Evolutionary conservation across 139 green algal genomes (phyloP), one percentile per base, ranked within the genome.

Genomic region (Auxenochlorella protothecoides): DNA sequence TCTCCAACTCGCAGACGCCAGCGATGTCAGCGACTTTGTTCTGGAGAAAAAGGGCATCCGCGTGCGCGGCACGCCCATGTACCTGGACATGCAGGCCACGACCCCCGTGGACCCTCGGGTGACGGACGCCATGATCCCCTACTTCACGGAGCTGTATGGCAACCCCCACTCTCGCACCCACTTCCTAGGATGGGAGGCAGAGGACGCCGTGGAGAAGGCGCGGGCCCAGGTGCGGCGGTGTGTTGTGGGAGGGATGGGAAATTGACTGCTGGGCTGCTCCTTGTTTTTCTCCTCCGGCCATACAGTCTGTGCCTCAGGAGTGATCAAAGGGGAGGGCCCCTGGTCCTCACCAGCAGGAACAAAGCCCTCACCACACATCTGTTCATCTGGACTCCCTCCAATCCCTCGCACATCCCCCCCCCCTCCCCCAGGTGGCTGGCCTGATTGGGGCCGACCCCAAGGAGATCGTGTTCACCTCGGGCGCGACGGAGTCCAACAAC

Each of bases 401-500:
- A 44, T 44, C 27, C 1, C 27, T 44, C 27, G 27, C 27, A 44
- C 27, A 44, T 44, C 27, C 27, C 27, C 27, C 27, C 53, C 15
- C 12, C 2, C 51, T 8, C 13, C 52, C 70, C 51, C 86, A 96
- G 85, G 85, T 98, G 7, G 94, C 94, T 4, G 6, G 61, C 2
- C 74, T 98, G 6, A 90, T 99, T 63, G 90, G 90, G 5, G 92
- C 94, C 15, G 87, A 97, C 72, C 77, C 92, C 53, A 97, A 97
- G 78, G 95, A 99, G 84, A 97, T 99, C 68, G 87, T 99, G 51
- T 99, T 99, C 83, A 99, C 95, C 6, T 92, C 80, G 8, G 95
- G 95, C 1, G 95, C 94, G 5, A 99, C 95, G 2, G 94, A 99
- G 81, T 91, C 85, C 53, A 99, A 99, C 88, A 99, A 99, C 86